Percentiles rank a stretch among this genome's conserved stretches.
These are phyloP conservation scores for Salix suchowensis DNA, from an alignment of 345 rosid genomes.

Conservation along the genomic window DNA sequence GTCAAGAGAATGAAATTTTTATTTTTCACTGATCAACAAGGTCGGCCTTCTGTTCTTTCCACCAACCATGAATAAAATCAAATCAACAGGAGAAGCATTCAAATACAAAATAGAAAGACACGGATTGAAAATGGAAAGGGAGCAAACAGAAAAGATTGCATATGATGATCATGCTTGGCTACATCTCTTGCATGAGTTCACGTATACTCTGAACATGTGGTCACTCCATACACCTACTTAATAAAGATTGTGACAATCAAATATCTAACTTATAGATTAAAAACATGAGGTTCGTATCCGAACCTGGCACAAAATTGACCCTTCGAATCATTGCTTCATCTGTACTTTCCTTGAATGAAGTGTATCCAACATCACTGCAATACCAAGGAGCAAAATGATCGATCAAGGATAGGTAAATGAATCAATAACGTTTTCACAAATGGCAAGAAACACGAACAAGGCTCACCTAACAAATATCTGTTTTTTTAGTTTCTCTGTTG, in stretches of 20 bases:
- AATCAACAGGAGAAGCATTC: neutral
- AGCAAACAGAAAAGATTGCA: neutral
- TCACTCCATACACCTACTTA: neutral
- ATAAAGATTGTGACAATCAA: neutral
- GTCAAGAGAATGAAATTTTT: neutral
- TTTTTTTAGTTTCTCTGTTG: slow-evolving; percentile 13
- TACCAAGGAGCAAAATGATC: neutral
- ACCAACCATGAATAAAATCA: neutral
- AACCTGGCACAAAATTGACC: neutral
- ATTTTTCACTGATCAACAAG: neutral
- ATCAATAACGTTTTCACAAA: neutral
- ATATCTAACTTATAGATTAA: neutral
- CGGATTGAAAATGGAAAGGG: neutral
- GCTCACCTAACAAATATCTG: slow-evolving; percentile 12
- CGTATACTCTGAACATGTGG: neutral
- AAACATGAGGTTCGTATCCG: neutral
- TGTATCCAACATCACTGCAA: neutral
- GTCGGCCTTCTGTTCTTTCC: neutral
- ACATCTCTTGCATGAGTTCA: neutral
- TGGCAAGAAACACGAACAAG: neutral
- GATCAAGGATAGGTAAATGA: neutral
- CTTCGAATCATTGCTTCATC: neutral
- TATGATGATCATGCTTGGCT: neutral
- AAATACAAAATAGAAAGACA: neutral
- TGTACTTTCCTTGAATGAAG: neutral